These are phyloP conservation scores for Bremia lactucae DNA, from an alignment of 352 stramenopile genomes.

Conservation along the genomic window DNA sequence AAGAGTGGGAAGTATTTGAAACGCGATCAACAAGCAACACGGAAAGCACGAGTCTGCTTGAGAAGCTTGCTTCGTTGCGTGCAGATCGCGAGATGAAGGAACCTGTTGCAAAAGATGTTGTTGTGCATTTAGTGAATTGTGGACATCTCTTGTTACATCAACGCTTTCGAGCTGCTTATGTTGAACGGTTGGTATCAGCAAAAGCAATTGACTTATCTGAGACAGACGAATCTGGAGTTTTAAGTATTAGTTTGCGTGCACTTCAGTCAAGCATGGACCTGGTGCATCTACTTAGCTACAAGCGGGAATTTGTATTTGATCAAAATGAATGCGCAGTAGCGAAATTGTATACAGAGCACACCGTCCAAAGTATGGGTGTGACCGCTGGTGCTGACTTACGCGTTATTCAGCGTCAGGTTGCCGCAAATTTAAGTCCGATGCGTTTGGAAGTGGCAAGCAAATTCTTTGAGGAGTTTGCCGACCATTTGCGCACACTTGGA, in stretches of 20 bases:
- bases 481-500: constrained; percentile 48
- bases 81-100: constrained; percentile 41
- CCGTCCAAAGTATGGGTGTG: constrained; percentile 55
- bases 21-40: constrained; percentile 43
- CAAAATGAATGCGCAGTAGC: constrained; percentile 57
- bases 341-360: constrained; percentile 71
- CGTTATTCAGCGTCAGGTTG: constrained; percentile 64
- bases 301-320: constrained; percentile 77
- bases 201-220: constrained; percentile 42
- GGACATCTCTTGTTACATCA: constrained; percentile 57
- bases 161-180: constrained; percentile 67
- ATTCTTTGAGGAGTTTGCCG: constrained; percentile 60
- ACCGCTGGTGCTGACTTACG: constrained; percentile 45
- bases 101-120: constrained; percentile 34
- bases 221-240: constrained; percentile 30
- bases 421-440: constrained; percentile 54
- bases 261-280: constrained; percentile 76
- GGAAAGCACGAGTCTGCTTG: constrained; percentile 36
- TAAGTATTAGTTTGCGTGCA: constrained; percentile 34
- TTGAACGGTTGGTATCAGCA: constrained; percentile 44
- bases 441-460: constrained; percentile 56
- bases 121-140: constrained; percentile 40
- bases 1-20: constrained; percentile 40
- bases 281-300: constrained; percentile 78
- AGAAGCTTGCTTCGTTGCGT: constrained; percentile 30